These are phyloP conservation scores for Chrysochromulina parva DNA, from an alignment of 78 protist species.

Conservation along the genomic window DNA sequence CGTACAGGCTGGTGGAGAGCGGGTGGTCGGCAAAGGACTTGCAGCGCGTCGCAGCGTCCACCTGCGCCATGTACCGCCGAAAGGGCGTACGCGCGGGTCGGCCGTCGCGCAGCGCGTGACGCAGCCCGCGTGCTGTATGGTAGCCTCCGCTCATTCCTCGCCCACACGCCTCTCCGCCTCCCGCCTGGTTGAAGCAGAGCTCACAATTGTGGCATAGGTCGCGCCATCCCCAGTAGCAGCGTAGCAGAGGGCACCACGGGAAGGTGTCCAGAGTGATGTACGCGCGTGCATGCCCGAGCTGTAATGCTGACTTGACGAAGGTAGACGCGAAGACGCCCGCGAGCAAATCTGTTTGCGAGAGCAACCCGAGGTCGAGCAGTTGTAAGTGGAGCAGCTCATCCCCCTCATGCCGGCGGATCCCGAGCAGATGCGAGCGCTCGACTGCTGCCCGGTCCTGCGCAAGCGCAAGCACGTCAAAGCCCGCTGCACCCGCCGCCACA, in stretches of 20 bases:
- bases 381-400: background rate
- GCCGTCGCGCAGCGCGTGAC: background rate
- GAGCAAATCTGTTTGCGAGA: background rate
- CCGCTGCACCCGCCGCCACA: background rate
- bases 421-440: background rate
- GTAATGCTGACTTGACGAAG: background rate
- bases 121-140: background rate
- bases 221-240: constrained; percentile 16
- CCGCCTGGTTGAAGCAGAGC: background rate
- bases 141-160: background rate
- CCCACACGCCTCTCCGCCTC: background rate
- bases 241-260: constrained; percentile 3
- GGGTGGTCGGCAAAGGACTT: background rate
- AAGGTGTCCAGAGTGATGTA: background rate
- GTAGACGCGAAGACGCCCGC: background rate
- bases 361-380: constrained; percentile 1
- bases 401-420: background rate
- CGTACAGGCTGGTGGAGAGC: background rate
- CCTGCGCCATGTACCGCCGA: background rate
- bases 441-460: background rate
- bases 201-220: constrained; percentile 11
- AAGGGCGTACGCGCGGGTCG: background rate
- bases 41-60: background rate
- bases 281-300: background rate
- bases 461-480: background rate